Evolutionary conservation across 2,329 filamentous ascomycete species (phyloP).

Genomic region (Achaetomium macrosporum): DNA sequence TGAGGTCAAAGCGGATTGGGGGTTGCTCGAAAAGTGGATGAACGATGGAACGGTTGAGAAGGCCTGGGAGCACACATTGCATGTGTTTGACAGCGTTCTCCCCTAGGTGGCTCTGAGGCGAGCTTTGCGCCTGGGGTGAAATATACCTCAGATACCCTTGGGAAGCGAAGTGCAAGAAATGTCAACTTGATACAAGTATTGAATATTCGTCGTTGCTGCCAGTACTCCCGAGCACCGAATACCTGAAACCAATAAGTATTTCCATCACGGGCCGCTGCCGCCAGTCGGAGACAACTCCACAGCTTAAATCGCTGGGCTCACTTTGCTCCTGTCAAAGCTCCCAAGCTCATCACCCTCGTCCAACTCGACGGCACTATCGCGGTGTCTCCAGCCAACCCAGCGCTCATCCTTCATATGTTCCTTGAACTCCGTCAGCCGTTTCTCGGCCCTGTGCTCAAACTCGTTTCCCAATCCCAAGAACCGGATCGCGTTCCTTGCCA

Average conservation of each 20-base stretch:
- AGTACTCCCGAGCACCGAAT: no score
- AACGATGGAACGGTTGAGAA: background rate
- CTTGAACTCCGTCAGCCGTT: constrained; percentile 21
- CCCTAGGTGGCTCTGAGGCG: no score
- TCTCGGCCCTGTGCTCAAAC: constrained; percentile 25
- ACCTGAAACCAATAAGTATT: no score
- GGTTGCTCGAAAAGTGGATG: background rate
- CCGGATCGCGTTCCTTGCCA: constrained; percentile 31
- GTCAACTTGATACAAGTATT: no score
- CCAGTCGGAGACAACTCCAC: no score
- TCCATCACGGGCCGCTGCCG: no score
- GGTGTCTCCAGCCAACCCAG: constrained; percentile 10
- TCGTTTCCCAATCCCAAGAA: constrained; percentile 27
- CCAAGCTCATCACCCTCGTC: background rate
- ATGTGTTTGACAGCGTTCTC: background rate
- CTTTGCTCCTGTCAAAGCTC: background rate
- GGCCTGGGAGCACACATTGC: background rate
- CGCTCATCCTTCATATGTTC: background rate
- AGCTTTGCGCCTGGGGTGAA: no score
- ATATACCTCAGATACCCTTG: no score
- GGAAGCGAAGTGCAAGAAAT: no score
- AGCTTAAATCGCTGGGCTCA: background rate
- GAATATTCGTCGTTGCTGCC: no score
- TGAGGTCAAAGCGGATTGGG: background rate
- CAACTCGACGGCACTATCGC: constrained; percentile 12